Base-by-base conservation (phyloP, 192 early-diverging fungal genomes). In the Jimgerdemannia lactiflua region DNA sequence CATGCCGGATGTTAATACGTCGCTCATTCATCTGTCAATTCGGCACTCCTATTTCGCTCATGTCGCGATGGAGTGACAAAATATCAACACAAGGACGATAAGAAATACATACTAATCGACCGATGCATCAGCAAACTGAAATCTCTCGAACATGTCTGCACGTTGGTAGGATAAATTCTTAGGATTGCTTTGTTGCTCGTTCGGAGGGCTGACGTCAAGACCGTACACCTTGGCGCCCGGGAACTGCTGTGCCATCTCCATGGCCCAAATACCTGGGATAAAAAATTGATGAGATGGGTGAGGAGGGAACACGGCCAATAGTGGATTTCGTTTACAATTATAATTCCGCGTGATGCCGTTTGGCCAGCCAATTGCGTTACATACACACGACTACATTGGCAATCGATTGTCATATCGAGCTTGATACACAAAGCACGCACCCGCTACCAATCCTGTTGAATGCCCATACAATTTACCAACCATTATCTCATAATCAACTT, bases 31-130 rank as follows among this genome's bases (percentile, higher is more conserved):
- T 29, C 29, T 29, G 29, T 29, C 29, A 29, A 29, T 29, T 29
- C 29, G 29, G 29, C 29, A 29, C 29, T 29, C 29, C 29, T 29
- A 29, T 29, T 29, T 29, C 29, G 29, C 29, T 29, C 29, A 29
- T 29, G n/a, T 4, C 14, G 64, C 6, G n/a, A 29, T 42, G 11
- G 6, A 43, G 20, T 29, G 71, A 42, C 64, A 72, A 75, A 54
- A 72, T 70, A 71, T 3, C 42, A 40, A 65, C 68, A 42, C 39
- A 39, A 4, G 39, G 19, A 44, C 39, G 49, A 3, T 67, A 39
- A 17, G 67, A 39, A 9, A 39, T 43, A 67, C 74, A 76, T 75
- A 82, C 81, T 72, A 78, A 64, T 79, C 75, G n/a, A 82, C 77
- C 4, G 81, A 75, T 65, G 71, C 71, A 40, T 72, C 71, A n/a